A percentile compares a stretch with the other conserved stretches of the same genome.
phyloP scores from a whole-genome alignment of 139 green algal species.

The Eudorina sp. region DNA sequence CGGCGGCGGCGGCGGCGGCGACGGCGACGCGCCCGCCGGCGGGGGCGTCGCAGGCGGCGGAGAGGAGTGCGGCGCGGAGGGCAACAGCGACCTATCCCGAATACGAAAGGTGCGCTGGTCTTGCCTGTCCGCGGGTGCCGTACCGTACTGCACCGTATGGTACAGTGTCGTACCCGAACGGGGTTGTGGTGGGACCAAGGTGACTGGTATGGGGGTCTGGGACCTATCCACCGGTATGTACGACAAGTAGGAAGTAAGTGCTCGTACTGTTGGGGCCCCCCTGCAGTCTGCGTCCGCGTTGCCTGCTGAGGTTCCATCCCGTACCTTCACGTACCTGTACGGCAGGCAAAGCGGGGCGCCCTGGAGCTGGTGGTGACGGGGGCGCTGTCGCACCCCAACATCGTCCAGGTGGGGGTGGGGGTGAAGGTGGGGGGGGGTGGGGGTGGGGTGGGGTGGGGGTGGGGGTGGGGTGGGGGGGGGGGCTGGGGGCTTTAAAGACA shows the following conservation, averaged over 20 bases:
- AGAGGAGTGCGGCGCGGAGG: neutral
- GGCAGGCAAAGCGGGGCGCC: slow-evolving; percentile 37
- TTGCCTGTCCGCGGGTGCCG: neutral
- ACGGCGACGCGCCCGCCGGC: neutral
- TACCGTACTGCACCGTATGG: neutral
- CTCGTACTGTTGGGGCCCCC: too few relatives aligned
- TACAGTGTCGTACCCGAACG: neutral
- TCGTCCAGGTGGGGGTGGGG: slow-evolving; percentile 50
- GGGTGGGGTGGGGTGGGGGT: too few relatives aligned
- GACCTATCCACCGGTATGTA: too few relatives aligned
- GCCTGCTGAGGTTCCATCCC: neutral
- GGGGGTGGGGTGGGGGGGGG: too few relatives aligned
- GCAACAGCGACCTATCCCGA: slow-evolving; percentile 13
- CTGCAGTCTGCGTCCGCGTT: too few relatives aligned
- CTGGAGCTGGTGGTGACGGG: slow-evolving; percentile 48
- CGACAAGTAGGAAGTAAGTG: too few relatives aligned
- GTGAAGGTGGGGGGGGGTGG: too few relatives aligned
- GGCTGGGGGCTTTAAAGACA: too few relatives aligned
- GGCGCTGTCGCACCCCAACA: slow-evolving; percentile 44
- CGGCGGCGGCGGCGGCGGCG: neutral
- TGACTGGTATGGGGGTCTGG: too few relatives aligned
- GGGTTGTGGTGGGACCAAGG: too few relatives aligned
- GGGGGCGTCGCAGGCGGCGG: neutral
- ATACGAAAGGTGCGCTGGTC: slow-evolving; percentile 16
- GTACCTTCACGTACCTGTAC: neutral